Conservation (phyloP, 768 basidiomycete species). For the Leccinellum rugosiceps region DNA sequence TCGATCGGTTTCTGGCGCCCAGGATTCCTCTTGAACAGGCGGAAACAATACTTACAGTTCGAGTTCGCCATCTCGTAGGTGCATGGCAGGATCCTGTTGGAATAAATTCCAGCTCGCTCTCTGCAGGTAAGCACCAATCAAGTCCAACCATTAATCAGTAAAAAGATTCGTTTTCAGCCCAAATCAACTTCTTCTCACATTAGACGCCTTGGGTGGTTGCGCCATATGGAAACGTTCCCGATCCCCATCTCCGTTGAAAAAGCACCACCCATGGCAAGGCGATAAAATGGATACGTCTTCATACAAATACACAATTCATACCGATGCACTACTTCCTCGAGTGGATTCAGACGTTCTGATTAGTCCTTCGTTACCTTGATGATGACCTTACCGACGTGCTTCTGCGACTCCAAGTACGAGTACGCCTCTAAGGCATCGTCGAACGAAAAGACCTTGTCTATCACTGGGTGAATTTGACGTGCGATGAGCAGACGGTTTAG, state of each 20-base stretch:
- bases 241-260: no score
- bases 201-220: no score
- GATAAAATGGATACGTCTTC: background rate
- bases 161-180: no score
- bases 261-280: background rate
- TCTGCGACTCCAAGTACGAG: slow-evolving; percentile 48
- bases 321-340: background rate
- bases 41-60: no score
- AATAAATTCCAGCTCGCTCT: slow-evolving; percentile 31
- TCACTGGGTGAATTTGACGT: slow-evolving; percentile 44
- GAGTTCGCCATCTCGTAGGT: no score
- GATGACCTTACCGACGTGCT: slow-evolving; percentile 61
- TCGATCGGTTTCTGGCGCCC: no score
- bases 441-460: slow-evolving; percentile 59
- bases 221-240: no score
- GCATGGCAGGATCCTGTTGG: no score
- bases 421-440: slow-evolving; percentile 52
- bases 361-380: slow-evolving; percentile 39
- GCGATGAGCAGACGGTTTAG: slow-evolving; percentile 49
- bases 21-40: no score
- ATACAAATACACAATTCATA: background rate
- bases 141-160: no score
- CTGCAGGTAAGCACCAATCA: no score
- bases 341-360: background rate
- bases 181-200: no score